These are phyloP conservation scores for Suillus variegatus DNA, from an alignment of 768 basidiomycete genomes.

Conservation along the genomic window DNA sequence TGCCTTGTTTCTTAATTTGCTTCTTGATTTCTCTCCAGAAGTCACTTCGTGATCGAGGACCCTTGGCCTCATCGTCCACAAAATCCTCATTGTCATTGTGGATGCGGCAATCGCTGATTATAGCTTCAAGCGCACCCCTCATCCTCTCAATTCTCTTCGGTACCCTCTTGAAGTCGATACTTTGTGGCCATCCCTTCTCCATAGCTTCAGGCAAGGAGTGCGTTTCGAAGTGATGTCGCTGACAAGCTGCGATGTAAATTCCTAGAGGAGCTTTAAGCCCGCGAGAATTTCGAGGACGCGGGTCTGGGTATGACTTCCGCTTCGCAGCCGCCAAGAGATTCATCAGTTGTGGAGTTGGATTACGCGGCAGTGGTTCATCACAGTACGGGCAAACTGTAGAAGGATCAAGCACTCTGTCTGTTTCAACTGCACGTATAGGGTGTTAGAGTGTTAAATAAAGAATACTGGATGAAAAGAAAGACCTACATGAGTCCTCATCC, in stretches of 20 bases:
- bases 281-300: conserved; percentile 67
- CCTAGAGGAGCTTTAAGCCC: conserved; percentile 56
- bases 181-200: conserved; percentile 73
- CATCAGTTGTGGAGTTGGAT: conserved; percentile 60
- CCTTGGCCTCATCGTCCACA: conserved; percentile 8
- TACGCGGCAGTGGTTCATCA: conserved; percentile 64
- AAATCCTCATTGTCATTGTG: conserved; percentile 22
- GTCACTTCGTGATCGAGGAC: conserved; percentile 44
- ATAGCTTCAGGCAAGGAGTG: conserved; percentile 72
- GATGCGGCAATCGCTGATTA: conserved; percentile 50
- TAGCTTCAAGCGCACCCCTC: conserved; percentile 43
- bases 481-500: conserved; percentile 46
- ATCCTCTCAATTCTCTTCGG: conserved; percentile 55
- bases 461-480: not conserved
- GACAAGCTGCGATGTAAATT: conserved; percentile 68
- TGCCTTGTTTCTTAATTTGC: conserved; percentile 65
- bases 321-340: conserved; percentile 52
- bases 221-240: conserved; percentile 77
- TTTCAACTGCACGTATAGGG: conserved; percentile 42
- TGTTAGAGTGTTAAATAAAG: conserved; percentile 5
- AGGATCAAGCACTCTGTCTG: conserved; percentile 58
- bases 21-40: conserved; percentile 72
- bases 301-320: conserved; percentile 57
- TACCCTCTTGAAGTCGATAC: conserved; percentile 63
- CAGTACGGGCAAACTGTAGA: conserved; percentile 79